Base-by-base conservation (phyloP, 352 stramenopile species). In the Globisporangium lucens region DNA sequence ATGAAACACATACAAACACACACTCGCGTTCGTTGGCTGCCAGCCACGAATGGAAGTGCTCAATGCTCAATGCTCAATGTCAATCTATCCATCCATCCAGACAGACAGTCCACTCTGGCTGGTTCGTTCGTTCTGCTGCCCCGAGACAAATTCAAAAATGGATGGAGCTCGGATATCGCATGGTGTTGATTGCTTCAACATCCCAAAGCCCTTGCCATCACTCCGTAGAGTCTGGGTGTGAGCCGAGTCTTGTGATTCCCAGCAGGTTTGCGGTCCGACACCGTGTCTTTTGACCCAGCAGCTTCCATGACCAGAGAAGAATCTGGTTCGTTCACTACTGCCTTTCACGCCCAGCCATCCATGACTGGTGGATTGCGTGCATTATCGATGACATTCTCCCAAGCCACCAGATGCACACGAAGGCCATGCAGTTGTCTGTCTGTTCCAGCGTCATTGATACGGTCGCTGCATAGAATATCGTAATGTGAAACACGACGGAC, bases 381-480 rank as follows among this genome's bases (percentile, higher is more conserved):
- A 51, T 24, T n/a, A 8, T 51, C 43, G 4, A 22, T 24, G 43
- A 12, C 56, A 13, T 46, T 43, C 55, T 22, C 15, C 55, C 7
- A 3, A 3, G 30, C 30, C 17, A 24, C 17, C 56, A 61, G 56
- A 46, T 61, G 33, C 55, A 35, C 7, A 15, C 29, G 29, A 22
- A 33, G 15, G 20, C 56, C 56, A 47, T 47, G 56, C 46, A 20
- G 9, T 22, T 24, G 6, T 20, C 38, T 46, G 38, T 33, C 38
- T 46, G 38, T 33, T 15, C 33, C 56, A 10, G 55, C 55, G 30
- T n/a, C 55, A 61, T 61, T 61, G 56, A 61, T n/a, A 17, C 33
- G 2, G 5, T 33, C 30, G 56, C 56, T 36, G 56, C 56, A 49
- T 61, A 61, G 56, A 61, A 33, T 9, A 36, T 27, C 10, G 13